phyloP scores from a whole-genome alignment of 495 filamentous ascomycete genomes.

The Penicillium taxi region DNA sequence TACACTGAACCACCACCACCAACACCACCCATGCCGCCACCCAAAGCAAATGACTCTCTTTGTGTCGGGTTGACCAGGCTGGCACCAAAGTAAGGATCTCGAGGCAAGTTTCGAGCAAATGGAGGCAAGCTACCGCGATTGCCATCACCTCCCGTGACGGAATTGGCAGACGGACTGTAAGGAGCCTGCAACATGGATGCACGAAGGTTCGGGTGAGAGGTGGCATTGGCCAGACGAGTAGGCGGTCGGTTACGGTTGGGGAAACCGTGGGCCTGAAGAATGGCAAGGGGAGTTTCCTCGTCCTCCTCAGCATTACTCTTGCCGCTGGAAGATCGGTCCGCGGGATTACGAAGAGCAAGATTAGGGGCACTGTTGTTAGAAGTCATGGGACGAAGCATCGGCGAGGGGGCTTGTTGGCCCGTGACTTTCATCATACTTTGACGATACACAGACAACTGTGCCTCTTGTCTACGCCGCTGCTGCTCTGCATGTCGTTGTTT shows the following conservation, averaged over 20 bases:
- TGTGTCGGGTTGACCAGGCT: conserved; percentile 65
- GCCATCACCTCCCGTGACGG: conserved; percentile 33
- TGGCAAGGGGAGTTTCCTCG: conserved; percentile 80
- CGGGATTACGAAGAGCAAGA: conserved; percentile 25
- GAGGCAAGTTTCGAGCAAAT: conserved; percentile 80
- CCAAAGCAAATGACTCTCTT: conserved; percentile 69
- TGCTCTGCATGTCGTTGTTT: conserved; percentile 62
- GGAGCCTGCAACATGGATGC: conserved; percentile 30
- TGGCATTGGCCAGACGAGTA: conserved; percentile 55
- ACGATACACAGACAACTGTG: conserved; percentile 80
- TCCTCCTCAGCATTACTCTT: conserved; percentile 63
- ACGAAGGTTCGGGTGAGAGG: conserved; percentile 49
- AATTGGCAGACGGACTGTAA: conserved; percentile 35
- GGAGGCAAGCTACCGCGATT: conserved; percentile 55
- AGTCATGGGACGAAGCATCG: conserved; percentile 31
- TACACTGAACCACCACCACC: conserved; percentile 52
- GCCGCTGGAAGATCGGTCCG: conserved; percentile 33
- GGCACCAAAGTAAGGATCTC: conserved; percentile 83
- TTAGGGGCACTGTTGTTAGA: conserved; percentile 41
- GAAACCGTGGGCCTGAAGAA: conserved; percentile 88
- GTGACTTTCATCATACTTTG: conserved; percentile 98
- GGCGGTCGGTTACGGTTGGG: conserved; percentile 77
- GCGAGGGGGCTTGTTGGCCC: conserved; percentile 53
- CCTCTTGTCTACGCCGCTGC: conserved; percentile 82
- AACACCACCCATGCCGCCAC: too few relatives aligned